Evolutionary conservation across 257 asterid species (phyloP), one percentile per base, ranked within the genome.

Genomic region (Voacanga thouarsii): DNA sequence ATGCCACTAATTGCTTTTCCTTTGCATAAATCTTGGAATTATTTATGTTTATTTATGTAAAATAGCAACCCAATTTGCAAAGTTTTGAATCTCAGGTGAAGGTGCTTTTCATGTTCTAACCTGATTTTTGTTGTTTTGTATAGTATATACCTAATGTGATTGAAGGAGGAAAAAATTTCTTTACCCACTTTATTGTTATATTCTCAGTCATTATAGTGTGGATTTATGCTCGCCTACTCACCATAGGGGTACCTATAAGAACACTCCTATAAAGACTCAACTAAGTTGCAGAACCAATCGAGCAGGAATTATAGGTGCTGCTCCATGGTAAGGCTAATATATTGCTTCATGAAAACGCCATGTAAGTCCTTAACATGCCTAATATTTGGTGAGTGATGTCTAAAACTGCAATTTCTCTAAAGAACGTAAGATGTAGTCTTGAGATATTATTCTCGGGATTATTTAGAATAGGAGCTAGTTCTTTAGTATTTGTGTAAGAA

Each of bases 261-360:
- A 90, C 23, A 86, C 82, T 5, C 61, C 96, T 6, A 23, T 0
- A 28, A 56, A 77, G 75, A 91, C 98, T 85, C 96, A 93, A 67
- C 12, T 84, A 41, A 91, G 94, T 86, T 94, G 98, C 92, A 89
- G 97, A 90, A 95, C 98, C 12, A 96, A 95, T 77, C 91, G 96
- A 1, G 91, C 97, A n/a, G 97, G 98, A 69, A 88, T 95, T 78
- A 89, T 93, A 49, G 75, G 90, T 59, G 93, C 84, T 68, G 92
- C 99, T 78, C 94, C 98, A 71, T 95, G 99, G 99, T 95, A 84
- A 81, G 79, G 15, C 76, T 26, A 30, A 61, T 71, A 12, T 39
- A 43, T 51, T 53, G 37, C 59, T 30, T 71, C 55, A 12, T 77
- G 47, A 44, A 23, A 18, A 66, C 16, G 7, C 41, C 7, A 71